These are phyloP conservation scores for Amaranthus hypochondriacus DNA, from an alignment of 148 eudicot genomes.

Conservation along the genomic window DNA sequence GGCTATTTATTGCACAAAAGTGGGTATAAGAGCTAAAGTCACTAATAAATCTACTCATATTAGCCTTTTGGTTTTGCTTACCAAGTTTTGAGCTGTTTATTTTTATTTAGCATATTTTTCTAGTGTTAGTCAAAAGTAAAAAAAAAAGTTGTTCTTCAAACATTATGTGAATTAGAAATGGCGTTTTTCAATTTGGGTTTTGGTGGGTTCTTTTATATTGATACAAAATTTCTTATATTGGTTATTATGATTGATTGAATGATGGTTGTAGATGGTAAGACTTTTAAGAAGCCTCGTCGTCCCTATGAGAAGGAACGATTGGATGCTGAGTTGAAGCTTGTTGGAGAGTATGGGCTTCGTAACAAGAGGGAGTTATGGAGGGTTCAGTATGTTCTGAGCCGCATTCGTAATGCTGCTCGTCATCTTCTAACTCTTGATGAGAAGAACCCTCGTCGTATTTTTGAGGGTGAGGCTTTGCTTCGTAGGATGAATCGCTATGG, in stretches of 20 bases:
- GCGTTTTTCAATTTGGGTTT: neutral
- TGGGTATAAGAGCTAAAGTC: too few species aligned
- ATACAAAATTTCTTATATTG: neutral
- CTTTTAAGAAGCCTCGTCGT: constrained; percentile 66
- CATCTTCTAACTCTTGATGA: constrained; percentile 62
- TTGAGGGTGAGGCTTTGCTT: constrained; percentile 63
- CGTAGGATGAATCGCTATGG: constrained; percentile 58
- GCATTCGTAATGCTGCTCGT: constrained; percentile 55
- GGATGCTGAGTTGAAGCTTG: constrained; percentile 65
- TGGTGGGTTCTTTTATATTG: neutral
- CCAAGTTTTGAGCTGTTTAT: too few species aligned
- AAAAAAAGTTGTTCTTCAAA: too few species aligned
- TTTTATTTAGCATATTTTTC: too few species aligned
- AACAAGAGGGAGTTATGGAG: constrained; percentile 66
- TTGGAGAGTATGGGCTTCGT: constrained; percentile 63
- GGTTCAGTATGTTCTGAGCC: constrained; percentile 55
- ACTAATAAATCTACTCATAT: too few species aligned
- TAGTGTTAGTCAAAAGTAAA: too few species aligned
- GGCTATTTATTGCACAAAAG: too few species aligned
- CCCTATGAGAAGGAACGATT: constrained; percentile 67
- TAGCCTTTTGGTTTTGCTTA: too few species aligned
- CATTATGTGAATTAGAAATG: too few species aligned
- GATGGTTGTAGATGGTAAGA: constrained; percentile 46
- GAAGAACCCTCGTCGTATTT: constrained; percentile 56
- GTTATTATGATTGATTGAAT: neutral